These are phyloP conservation scores for Podospora pseudoanserina DNA, from an alignment of 495 filamentous ascomycete species.

Conservation along the genomic window DNA sequence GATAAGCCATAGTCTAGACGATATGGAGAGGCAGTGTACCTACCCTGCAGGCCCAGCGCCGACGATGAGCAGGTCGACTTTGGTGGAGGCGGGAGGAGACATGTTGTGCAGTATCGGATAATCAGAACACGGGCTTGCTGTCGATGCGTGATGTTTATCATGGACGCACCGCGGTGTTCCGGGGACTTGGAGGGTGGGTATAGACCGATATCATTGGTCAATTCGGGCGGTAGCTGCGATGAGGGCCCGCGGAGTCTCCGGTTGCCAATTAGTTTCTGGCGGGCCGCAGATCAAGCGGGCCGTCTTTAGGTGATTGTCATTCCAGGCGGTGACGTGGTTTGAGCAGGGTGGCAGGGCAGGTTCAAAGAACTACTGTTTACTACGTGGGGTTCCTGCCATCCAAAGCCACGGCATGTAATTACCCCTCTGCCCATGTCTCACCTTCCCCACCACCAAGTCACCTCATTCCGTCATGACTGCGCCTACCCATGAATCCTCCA, in stretches of 20 bases:
- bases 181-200: too few relatives aligned
- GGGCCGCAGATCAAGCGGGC: background rate
- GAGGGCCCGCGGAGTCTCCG: too few relatives aligned
- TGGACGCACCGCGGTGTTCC: too few relatives aligned
- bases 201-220: too few relatives aligned
- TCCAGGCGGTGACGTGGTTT: background rate
- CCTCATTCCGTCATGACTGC: background rate
- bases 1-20: background rate
- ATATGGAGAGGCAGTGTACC: conserved; percentile 27
- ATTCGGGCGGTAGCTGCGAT: too few relatives aligned
- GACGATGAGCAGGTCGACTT: conserved; percentile 54
- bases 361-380: background rate
- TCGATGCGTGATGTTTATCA: background rate
- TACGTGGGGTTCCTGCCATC: background rate
- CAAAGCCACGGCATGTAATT: background rate
- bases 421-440: too few relatives aligned
- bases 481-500: too few relatives aligned
- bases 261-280: background rate
- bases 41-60: conserved; percentile 67
- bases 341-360: background rate
- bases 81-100: background rate
- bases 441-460: too few relatives aligned
- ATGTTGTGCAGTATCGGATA: background rate
- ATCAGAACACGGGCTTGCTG: background rate
- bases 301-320: background rate